Evolutionary conservation across 495 filamentous ascomycete species (phyloP).

Genomic region (Penicillium crystallinum): DNA sequence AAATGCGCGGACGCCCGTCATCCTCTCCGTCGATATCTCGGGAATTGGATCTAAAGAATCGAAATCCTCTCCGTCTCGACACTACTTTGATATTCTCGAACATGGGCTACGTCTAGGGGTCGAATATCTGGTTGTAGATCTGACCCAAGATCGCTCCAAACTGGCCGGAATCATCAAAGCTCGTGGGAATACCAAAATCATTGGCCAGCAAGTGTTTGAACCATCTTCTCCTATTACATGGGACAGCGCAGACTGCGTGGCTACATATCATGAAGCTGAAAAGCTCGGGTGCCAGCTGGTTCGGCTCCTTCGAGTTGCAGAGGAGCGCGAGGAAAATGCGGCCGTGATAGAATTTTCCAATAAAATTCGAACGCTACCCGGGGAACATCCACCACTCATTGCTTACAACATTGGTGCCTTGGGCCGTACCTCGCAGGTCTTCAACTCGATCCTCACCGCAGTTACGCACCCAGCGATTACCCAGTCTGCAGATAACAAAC

Average conservation of each 20-base stretch:
- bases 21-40: constrained; percentile 59
- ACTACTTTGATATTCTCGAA: constrained; percentile 47
- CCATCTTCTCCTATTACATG: constrained; percentile 51
- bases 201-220: constrained; percentile 58
- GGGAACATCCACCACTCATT: constrained; percentile 50
- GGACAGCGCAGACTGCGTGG: constrained; percentile 54
- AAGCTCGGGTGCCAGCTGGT: constrained; percentile 65
- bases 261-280: constrained; percentile 53
- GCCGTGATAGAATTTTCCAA: constrained; percentile 51
- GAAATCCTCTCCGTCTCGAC: constrained; percentile 19
- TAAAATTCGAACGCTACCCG: constrained; percentile 36
- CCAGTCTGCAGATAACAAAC: constrained; percentile 19
- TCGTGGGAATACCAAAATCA: constrained; percentile 67
- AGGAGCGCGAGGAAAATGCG: constrained; percentile 53
- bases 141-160: constrained; percentile 43
- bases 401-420: constrained; percentile 68
- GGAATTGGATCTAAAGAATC: constrained; percentile 20
- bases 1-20: constrained; percentile 61
- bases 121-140: constrained; percentile 66
- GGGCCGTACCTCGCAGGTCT: constrained; percentile 61
- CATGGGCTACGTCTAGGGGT: constrained; percentile 68
- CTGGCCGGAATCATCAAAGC: constrained; percentile 44
- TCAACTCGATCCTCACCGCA: constrained; percentile 62
- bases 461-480: constrained; percentile 64
- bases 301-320: constrained; percentile 59